A percentile compares a stretch with the other conserved stretches of the same genome.
Evolutionary conservation across 805 yeast genomes (phyloP).

Genomic region (Wickerhamomyces bovis): DNA sequence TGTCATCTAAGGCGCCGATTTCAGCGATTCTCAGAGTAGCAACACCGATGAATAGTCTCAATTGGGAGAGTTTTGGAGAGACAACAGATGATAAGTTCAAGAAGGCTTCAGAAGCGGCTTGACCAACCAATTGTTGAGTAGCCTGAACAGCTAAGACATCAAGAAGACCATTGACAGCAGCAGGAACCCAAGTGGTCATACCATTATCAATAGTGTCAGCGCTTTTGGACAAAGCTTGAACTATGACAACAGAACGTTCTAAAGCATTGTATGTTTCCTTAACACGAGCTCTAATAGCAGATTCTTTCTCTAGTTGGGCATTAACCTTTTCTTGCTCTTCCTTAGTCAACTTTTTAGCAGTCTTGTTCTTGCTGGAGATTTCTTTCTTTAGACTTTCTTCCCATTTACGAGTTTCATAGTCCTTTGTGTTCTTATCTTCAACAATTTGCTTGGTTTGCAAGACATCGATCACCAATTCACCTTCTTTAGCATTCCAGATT

Average conservation of each 20-base stretch:
- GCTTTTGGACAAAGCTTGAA: slow-evolving; percentile 46
- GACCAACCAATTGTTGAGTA: slow-evolving; percentile 34
- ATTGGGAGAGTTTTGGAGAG: slow-evolving; percentile 44
- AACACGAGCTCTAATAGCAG: slow-evolving; percentile 45
- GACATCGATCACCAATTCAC: slow-evolving; percentile 62
- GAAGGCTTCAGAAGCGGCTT: slow-evolving; percentile 42
- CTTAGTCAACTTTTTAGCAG: slow-evolving; percentile 53
- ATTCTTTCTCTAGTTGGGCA: slow-evolving; percentile 60
- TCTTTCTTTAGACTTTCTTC: slow-evolving; percentile 79
- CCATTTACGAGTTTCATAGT: slow-evolving; percentile 84
- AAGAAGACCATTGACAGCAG: slow-evolving; percentile 48
- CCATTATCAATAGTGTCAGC: slow-evolving; percentile 58
- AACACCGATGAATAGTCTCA: slow-evolving; percentile 55
- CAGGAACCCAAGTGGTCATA: slow-evolving; percentile 62
- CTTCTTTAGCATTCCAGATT: slow-evolving; percentile 68
- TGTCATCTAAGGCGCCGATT: slow-evolving; percentile 38
- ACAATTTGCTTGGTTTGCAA: slow-evolving; percentile 38
- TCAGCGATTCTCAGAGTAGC: slow-evolving; percentile 58
- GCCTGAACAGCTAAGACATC: slow-evolving; percentile 34
- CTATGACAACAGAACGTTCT: slow-evolving; percentile 45
- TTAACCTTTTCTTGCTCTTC: slow-evolving; percentile 67
- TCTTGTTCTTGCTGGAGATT: slow-evolving; percentile 50
- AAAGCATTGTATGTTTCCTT: slow-evolving; percentile 30
- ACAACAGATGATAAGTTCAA: slow-evolving; percentile 47
- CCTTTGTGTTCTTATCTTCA: slow-evolving; percentile 70